Base-by-base conservation (phyloP, 768 basidiomycete genomes). In the Leccinum truebloodii region DNA sequence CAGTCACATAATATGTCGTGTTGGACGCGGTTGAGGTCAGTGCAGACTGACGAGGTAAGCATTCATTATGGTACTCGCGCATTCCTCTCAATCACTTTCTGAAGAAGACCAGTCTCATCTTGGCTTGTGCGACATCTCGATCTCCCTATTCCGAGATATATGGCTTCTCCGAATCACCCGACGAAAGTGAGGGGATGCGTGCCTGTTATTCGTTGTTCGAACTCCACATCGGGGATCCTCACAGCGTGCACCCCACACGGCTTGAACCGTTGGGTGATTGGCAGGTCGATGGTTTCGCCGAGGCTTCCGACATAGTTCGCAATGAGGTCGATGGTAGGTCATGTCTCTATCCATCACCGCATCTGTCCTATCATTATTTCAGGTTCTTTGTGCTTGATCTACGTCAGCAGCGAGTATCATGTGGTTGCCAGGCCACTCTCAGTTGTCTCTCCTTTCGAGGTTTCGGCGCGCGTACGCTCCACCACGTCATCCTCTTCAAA, bases 251-350 rank as follows among this genome's bases (percentile, higher is more conserved):
- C 13, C 59, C 64, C 26, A 61, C 71, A 14, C 68, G 64, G 28
- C 76, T 89, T 1, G 77, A 77, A 55, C 76, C 76, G 46, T 62
- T 88, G 10, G 83, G 83, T 7, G 81, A 85, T 51, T 87, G 86
- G 84, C 67, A 78, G 24, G 69, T 85, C 6, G 79, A 83, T 44
- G 83, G 86, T 12, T 76, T 77, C 14, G 74, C 80, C 0, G 72
- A 74, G 53, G 79, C 79, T 22, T 69, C 81, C 13, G 82, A 80
- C 3, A 69, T 88, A 12, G 72, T 80, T 58, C 69, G 75, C 28
- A 73, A 71, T 54, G 81, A 82, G 58, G 61, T 67, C 12, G 80
- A 85, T 49, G 77, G 88, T 87, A 67, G 52, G 78, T 72, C 28
- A 18, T 58, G 44, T 39, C 28, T 13, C 34, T 22, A 24, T 53